A percentile compares a stretch with the other conserved stretches of the same genome.
Conservation (phyloP, 306 rosid genomes). For the Glycyrrhiza uralensis region DNA sequence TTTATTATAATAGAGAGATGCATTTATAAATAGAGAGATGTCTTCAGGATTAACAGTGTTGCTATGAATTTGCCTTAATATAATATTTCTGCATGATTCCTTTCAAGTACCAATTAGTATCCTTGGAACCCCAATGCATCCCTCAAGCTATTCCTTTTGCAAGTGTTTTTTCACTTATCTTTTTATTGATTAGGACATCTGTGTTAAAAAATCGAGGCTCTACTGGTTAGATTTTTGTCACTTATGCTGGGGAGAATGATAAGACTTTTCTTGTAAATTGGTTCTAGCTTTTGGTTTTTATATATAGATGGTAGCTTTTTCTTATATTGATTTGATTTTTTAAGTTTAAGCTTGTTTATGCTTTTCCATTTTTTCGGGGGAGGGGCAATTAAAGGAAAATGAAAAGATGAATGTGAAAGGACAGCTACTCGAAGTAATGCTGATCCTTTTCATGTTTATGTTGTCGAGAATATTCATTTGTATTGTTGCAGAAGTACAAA, state of each 20-base stretch:
- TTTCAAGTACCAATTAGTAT: neutral
- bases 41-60: neutral
- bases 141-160: neutral
- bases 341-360: no score
- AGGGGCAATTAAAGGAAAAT: neutral
- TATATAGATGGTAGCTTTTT: no score
- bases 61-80: neutral
- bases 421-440: neutral
- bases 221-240: neutral
- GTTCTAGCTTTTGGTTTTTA: neutral
- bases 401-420: neutral
- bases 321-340: no score
- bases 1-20: neutral
- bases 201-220: neutral
- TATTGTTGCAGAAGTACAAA: no score
- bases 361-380: no score
- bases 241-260: neutral
- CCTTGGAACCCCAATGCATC: neutral
- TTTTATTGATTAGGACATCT: neutral
- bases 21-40: slow-evolving; percentile 6
- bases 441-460: neutral
- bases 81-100: neutral
- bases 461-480: neutral
- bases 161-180: neutral
- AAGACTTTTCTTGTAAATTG: neutral